Conservation (phyloP, 2,329 filamentous ascomycete genomes). For the Dothidotthia symphoricarpi region DNA sequence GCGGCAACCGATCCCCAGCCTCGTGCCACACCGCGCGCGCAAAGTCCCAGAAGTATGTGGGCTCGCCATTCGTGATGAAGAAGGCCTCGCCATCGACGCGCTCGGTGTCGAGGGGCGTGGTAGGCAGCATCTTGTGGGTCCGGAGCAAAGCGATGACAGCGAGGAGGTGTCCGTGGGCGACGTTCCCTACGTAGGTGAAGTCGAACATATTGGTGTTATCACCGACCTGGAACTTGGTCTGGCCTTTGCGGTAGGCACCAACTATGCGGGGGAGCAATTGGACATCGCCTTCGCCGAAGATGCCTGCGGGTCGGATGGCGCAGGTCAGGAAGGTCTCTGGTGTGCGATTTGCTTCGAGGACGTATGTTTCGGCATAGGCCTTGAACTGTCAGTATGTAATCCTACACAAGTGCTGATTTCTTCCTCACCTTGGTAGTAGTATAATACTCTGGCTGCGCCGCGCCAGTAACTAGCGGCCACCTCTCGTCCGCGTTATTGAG, state of each 20-base stretch:
- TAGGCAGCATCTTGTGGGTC: constrained; percentile 40
- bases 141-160: constrained; percentile 51
- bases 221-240: constrained; percentile 53
- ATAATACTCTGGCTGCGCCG: constrained; percentile 52
- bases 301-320: constrained; percentile 51
- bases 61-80: constrained; percentile 53
- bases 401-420: background rate
- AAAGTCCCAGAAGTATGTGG: constrained; percentile 54
- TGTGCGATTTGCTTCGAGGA: constrained; percentile 51
- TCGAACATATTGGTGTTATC: constrained; percentile 55
- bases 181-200: constrained; percentile 54
- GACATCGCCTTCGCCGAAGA: constrained; percentile 53
- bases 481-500: constrained; percentile 52
- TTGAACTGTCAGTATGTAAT: constrained; percentile 8
- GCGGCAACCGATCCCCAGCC: constrained; percentile 42
- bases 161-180: constrained; percentile 53
- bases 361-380: constrained; percentile 49
- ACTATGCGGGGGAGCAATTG: constrained; percentile 48
- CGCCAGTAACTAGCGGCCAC: constrained; percentile 48
- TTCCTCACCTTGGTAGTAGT: constrained; percentile 48
- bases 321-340: constrained; percentile 49
- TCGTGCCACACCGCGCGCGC: constrained; percentile 49
- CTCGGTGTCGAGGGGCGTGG: constrained; percentile 45
- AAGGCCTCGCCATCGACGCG: constrained; percentile 53
- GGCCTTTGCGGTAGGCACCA: constrained; percentile 47